Evolutionary conservation across 202 grass and related monocot genomes (phyloP).

Genomic region (Schoenoplectus tabernaemontani): DNA sequence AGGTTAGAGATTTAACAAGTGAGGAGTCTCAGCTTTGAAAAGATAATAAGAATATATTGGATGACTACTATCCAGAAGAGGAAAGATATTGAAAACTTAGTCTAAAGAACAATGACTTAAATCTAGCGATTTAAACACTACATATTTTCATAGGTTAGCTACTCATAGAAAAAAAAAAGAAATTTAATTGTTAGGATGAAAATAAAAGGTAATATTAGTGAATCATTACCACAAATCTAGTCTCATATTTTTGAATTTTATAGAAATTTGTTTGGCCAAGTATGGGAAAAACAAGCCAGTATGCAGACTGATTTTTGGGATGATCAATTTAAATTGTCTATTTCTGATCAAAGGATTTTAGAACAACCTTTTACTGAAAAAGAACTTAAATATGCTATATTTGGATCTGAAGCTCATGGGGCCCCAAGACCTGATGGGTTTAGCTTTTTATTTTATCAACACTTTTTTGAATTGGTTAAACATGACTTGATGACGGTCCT

Average conservation of each 20-base stretch:
- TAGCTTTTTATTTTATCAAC: too few relatives aligned
- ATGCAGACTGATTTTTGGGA: not conserved
- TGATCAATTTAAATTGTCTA: too few relatives aligned
- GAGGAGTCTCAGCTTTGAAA: too few relatives aligned
- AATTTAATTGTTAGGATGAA: not conserved
- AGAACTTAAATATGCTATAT: too few relatives aligned
- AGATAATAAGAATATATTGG: too few relatives aligned
- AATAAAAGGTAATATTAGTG: not conserved
- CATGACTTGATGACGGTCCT: too few relatives aligned
- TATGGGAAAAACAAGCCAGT: not conserved
- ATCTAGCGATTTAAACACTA: not conserved
- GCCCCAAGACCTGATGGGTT: too few relatives aligned
- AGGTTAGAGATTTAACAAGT: too few relatives aligned
- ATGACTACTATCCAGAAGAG: not conserved
- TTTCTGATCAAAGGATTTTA: too few relatives aligned
- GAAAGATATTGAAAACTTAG: not conserved
- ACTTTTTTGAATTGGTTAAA: too few relatives aligned
- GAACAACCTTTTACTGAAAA: too few relatives aligned
- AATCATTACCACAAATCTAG: not conserved
- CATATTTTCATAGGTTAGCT: not conserved
- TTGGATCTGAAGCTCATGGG: too few relatives aligned
- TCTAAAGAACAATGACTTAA: not conserved
- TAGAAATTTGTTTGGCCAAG: not conserved
- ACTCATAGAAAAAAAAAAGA: not conserved
- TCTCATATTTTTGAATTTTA: not conserved